Evolutionary conservation across 176 grass and related monocot genomes (phyloP).

Genomic region (Cocos nucifera): DNA sequence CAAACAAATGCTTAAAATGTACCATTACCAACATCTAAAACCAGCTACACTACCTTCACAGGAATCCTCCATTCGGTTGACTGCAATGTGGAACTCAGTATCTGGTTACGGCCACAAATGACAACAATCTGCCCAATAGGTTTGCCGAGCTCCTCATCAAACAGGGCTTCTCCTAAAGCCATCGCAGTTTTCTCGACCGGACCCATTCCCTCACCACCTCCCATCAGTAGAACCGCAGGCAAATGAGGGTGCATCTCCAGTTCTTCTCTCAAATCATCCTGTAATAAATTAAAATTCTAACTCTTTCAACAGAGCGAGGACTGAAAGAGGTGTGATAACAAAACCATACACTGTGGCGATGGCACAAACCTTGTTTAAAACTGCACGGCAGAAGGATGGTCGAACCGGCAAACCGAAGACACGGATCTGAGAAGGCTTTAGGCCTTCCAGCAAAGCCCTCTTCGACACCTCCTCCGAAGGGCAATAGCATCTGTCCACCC

Average conservation of each 20-base stretch:
- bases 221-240: constrained; percentile 71
- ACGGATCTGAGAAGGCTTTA: constrained; percentile 55
- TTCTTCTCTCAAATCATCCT: constrained; percentile 59
- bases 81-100: constrained; percentile 31
- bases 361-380: constrained; percentile 47
- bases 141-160: constrained; percentile 26
- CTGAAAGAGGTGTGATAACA: neutral
- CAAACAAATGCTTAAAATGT: neutral
- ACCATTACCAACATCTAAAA: too few relatives aligned
- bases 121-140: constrained; percentile 51
- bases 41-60: constrained; percentile 42
- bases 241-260: constrained; percentile 49
- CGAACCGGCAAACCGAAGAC: constrained; percentile 68
- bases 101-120: constrained; percentile 65
- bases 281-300: constrained; percentile 2
- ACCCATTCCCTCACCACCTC: constrained; percentile 81
- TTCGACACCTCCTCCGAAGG: constrained; percentile 65
- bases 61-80: constrained; percentile 48
- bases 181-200: constrained; percentile 59
- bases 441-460: constrained; percentile 45
- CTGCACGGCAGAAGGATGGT: constrained; percentile 74
- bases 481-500: constrained; percentile 80
- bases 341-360: too few relatives aligned
- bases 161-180: constrained; percentile 54
- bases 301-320: neutral